Evolutionary conservation across 768 basidiomycete species (phyloP).

Genomic region (Tulasnella sp.): DNA sequence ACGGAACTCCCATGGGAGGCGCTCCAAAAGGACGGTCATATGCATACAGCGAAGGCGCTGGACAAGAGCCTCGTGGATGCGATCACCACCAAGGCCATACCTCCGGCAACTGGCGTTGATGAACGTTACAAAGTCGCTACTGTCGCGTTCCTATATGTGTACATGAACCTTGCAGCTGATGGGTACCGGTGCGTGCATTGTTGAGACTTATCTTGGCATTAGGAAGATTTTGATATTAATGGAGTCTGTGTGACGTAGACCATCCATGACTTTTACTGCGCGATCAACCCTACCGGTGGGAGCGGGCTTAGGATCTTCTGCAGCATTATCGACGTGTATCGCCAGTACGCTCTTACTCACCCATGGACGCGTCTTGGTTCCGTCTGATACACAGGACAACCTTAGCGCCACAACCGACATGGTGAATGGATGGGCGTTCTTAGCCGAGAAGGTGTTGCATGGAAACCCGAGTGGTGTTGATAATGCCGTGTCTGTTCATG

Average conservation of each 20-base stretch:
- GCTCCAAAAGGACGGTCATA: conserved; percentile 24
- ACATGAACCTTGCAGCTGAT: conserved; percentile 61
- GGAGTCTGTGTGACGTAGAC: conserved; percentile 33
- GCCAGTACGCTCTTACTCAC: conserved; percentile 70
- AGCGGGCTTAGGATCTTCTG: conserved; percentile 94
- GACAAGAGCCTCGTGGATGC: conserved; percentile 65
- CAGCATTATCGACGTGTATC: conserved; percentile 84
- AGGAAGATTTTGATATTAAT: background rate
- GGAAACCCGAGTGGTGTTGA: conserved; percentile 97
- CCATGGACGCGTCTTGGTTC: conserved; percentile 52
- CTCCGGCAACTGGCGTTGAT: conserved; percentile 22
- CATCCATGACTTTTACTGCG: conserved; percentile 64
- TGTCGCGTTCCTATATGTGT: conserved; percentile 84
- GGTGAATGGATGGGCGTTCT: conserved; percentile 88
- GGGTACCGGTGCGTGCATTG: conserved; percentile 50
- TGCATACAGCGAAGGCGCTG: conserved; percentile 43
- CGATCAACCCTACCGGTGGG: conserved; percentile 88
- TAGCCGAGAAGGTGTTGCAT: conserved; percentile 91
- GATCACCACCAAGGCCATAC: conserved; percentile 40
- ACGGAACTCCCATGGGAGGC: conserved; percentile 63
- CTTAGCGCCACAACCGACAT: conserved; percentile 50
- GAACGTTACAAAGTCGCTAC: conserved; percentile 35
- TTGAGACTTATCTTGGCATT: background rate
- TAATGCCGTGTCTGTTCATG: conserved; percentile 86
- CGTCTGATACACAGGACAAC: conserved; percentile 39